These are phyloP conservation scores for Cenchrus americanus DNA, from an alignment of 176 grass and related monocot species.

Conservation along the genomic window DNA sequence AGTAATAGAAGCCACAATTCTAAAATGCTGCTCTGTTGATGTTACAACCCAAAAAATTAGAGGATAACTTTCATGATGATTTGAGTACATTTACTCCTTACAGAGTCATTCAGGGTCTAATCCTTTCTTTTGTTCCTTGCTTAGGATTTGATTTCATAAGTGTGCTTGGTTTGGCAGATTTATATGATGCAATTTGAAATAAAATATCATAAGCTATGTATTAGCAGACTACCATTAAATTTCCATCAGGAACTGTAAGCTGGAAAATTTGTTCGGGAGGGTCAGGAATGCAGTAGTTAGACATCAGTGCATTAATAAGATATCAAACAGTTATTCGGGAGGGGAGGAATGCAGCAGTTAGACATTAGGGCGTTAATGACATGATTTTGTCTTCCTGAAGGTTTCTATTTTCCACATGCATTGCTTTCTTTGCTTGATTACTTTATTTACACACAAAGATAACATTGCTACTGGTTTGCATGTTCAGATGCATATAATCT, in stretches of 20 bases:
- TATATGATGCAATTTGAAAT: background rate
- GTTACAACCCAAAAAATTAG: background rate
- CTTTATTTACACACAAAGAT: slow-evolving; percentile 32
- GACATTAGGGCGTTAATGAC: background rate
- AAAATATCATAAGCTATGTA: background rate
- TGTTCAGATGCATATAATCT: slow-evolving; percentile 85
- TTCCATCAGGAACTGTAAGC: background rate
- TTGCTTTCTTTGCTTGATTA: background rate
- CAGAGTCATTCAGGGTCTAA: background rate
- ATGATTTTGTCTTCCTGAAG: background rate
- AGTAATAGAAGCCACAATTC: background rate
- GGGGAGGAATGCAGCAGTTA: background rate
- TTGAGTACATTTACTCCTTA: background rate
- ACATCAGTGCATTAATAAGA: background rate
- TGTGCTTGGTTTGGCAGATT: background rate
- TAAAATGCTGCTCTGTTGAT: background rate
- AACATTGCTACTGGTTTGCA: slow-evolving; percentile 32
- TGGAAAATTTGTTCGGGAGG: background rate
- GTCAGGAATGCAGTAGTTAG: background rate
- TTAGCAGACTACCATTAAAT: slow-evolving; percentile 5
- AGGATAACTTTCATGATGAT: background rate
- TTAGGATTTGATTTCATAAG: background rate
- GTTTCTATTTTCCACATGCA: background rate
- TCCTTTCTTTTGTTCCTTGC: slow-evolving; percentile 17
- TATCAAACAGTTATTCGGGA: too few relatives aligned